phyloP scores from a whole-genome alignment of 176 grass and related monocot species.

The Rhynchospora pubera region DNA sequence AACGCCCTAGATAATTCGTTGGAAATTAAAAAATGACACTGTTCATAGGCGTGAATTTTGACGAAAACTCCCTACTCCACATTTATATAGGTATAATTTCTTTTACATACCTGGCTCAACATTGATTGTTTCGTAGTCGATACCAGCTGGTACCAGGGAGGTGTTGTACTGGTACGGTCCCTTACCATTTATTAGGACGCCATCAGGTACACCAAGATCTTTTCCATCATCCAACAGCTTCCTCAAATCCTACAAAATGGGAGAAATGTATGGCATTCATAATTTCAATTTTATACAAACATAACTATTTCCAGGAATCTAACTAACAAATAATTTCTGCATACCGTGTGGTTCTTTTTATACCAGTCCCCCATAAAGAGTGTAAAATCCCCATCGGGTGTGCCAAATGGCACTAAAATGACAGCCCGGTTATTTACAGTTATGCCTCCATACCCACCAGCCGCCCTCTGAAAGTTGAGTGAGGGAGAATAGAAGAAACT shows the following conservation, averaged over 20 bases:
- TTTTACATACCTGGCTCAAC: conserved; percentile 68
- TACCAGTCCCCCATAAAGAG: conserved; percentile 94
- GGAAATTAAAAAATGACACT: no score
- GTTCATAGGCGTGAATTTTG: no score
- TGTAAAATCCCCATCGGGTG: conserved; percentile 59
- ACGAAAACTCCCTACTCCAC: no score
- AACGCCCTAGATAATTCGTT: no score
- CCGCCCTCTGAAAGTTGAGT: conserved; percentile 61
- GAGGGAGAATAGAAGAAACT: conserved; percentile 99
- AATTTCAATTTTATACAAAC: not conserved
- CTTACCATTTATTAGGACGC: conserved; percentile 90
- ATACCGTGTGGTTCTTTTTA: conserved; percentile 76
- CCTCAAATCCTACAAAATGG: conserved; percentile 49
- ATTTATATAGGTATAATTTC: no score
- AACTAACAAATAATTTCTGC: not conserved
- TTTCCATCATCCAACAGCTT: conserved; percentile 68
- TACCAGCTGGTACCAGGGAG: conserved; percentile 59
- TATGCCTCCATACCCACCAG: conserved; percentile 72
- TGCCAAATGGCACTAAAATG: conserved; percentile 67
- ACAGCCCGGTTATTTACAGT: conserved; percentile 68
- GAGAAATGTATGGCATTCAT: not conserved
- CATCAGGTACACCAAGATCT: conserved; percentile 69
- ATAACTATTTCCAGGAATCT: not conserved
- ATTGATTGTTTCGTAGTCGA: conserved; percentile 71
- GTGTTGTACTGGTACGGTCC: conserved; percentile 80